Evolutionary conservation across 2,329 filamentous ascomycete species (phyloP).

Genomic region (Curvularia sp.): DNA sequence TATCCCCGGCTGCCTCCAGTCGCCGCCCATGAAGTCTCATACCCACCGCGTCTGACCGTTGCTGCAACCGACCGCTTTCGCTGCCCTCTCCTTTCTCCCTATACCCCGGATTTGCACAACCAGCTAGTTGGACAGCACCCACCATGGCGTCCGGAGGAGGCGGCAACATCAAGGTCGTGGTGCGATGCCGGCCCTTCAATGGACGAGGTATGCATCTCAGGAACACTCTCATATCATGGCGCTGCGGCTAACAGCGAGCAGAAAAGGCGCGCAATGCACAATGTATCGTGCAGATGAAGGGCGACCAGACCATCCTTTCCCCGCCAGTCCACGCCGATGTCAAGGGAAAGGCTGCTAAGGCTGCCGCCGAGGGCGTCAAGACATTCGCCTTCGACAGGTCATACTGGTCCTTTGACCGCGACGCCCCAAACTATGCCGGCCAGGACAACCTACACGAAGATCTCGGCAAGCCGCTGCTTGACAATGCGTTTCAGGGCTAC

Average conservation of each 20-base stretch:
- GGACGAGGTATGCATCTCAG: constrained; percentile 71
- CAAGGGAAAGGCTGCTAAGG: constrained; percentile 73
- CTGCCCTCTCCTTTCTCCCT: constrained; percentile 24
- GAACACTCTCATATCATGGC: not conserved
- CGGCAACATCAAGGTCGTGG: constrained; percentile 98
- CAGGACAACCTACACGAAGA: constrained; percentile 90
- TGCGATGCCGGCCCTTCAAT: constrained; percentile 95
- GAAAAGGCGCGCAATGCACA: constrained; percentile 89
- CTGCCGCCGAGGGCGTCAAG: constrained; percentile 70
- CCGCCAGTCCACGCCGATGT: constrained; percentile 67
- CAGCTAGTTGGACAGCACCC: constrained; percentile 9
- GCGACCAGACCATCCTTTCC: constrained; percentile 83
- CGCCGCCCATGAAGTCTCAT: constrained; percentile 43
- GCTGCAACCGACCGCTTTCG: constrained; percentile 20
- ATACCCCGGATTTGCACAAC: constrained; percentile 15
- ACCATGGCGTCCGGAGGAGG: constrained; percentile 76
- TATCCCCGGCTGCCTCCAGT: constrained; percentile 4
- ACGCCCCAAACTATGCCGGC: constrained; percentile 81
- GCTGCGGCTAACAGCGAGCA: constrained; percentile 52
- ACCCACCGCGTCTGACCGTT: constrained; percentile 33
- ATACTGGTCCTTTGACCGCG: constrained; percentile 96
- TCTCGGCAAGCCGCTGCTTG: constrained; percentile 85
- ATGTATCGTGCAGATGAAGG: constrained; percentile 98
- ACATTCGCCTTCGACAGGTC: constrained; percentile 95
- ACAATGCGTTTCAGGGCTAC: constrained; percentile 98